These are phyloP conservation scores for Syzygium aqueum DNA, from an alignment of 345 rosid genomes.

Conservation along the genomic window DNA sequence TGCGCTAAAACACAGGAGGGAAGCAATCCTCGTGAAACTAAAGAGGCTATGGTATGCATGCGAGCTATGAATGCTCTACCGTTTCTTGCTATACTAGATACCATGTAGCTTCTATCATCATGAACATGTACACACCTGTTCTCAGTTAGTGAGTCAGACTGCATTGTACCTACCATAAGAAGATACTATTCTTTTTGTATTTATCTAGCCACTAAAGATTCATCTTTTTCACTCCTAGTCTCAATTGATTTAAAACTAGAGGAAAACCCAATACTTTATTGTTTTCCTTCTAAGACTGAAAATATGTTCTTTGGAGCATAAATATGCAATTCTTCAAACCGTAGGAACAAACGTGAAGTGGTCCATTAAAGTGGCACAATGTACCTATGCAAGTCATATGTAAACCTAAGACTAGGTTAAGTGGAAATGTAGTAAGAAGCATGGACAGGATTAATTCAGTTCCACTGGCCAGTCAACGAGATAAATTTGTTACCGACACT, in stretches of 20 bases:
- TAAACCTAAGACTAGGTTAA: neutral
- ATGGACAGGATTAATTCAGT: neutral
- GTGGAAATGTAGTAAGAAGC: neutral
- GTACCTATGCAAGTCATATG: neutral
- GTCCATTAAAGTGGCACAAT: neutral
- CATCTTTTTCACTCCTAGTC: too few relatives aligned
- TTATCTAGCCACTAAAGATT: too few relatives aligned
- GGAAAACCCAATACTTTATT: neutral
- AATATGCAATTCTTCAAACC: neutral
- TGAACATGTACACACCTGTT: neutral
- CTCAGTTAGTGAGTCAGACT: neutral
- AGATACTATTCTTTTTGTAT: too few relatives aligned
- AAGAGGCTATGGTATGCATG: neutral
- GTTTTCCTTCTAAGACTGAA: neutral
- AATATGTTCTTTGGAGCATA: neutral
- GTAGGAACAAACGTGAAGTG: neutral
- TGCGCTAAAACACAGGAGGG: fast-evolving
- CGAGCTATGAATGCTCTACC: fast-evolving
- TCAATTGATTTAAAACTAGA: too few relatives aligned
- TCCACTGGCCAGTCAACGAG: neutral
- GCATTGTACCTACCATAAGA: neutral
- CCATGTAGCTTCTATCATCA: neutral
- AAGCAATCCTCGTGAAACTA: neutral
- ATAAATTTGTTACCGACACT: neutral
- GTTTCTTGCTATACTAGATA: neutral